These are phyloP conservation scores for Aotearoamyces nothofagi DNA, from an alignment of 2,329 filamentous ascomycete species.

Conservation along the genomic window DNA sequence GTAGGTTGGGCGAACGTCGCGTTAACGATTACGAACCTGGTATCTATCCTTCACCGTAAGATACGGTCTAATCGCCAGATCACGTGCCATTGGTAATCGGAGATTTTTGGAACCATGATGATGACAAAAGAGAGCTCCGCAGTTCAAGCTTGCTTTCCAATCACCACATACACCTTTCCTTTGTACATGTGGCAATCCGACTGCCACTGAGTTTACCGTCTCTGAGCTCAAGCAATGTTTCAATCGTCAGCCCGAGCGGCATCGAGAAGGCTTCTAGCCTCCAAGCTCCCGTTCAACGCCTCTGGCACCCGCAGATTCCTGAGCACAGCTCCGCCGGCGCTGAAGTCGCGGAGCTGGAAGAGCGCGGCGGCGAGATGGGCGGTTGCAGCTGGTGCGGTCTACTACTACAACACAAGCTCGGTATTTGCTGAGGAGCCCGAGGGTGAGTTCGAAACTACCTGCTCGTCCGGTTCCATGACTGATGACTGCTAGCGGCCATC, in stretches of 20 bases:
- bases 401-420: slow-evolving; percentile 87
- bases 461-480: too few relatives aligned
- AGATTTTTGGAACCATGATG: neutral
- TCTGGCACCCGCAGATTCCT: slow-evolving; percentile 29
- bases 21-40: too few relatives aligned
- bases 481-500: slow-evolving; percentile 15
- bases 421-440: slow-evolving; percentile 72
- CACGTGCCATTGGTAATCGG: slow-evolving; percentile 1
- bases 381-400: slow-evolving; percentile 60
- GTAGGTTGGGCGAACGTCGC: too few relatives aligned
- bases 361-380: slow-evolving; percentile 58
- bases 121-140: too few relatives aligned
- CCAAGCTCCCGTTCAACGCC: slow-evolving; percentile 6
- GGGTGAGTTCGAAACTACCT: slow-evolving; percentile 54
- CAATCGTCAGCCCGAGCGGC: slow-evolving; percentile 13
- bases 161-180: too few relatives aligned
- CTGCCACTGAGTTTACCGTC: too few relatives aligned
- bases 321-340: slow-evolving; percentile 38
- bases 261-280: slow-evolving; percentile 10
- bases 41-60: too few relatives aligned
- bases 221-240: too few relatives aligned
- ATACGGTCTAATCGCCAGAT: too few relatives aligned
- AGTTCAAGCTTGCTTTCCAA: too few relatives aligned
- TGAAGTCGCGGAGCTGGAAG: slow-evolving; percentile 71
- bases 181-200: too few relatives aligned